Conservation (phyloP, 1,284 basidiomycete genomes). For the Leccinum pseudoinsigne region DNA sequence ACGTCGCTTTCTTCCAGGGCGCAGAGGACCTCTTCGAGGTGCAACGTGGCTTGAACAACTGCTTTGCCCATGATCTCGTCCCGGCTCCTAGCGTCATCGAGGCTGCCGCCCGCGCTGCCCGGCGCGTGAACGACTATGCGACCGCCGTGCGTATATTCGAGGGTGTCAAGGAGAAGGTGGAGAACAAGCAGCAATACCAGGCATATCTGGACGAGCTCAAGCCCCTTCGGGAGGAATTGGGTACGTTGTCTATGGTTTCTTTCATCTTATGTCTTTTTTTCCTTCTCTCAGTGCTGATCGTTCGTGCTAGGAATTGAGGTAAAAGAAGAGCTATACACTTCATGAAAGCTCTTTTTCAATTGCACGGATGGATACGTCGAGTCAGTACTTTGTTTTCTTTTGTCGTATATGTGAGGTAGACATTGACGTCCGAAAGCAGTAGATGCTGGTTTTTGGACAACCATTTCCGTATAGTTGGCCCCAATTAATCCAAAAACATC, state of each 20-base stretch:
- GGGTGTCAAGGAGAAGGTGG: conserved; percentile 91
- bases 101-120: conserved; percentile 89
- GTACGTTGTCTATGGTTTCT: conserved; percentile 48
- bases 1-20: conserved; percentile 90
- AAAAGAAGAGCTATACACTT: conserved; percentile 46
- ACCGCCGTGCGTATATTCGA: conserved; percentile 97
- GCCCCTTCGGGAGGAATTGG: conserved; percentile 84
- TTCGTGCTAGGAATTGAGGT: conserved; percentile 37
- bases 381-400: conserved; percentile 16
- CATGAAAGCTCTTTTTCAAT: conserved; percentile 20
- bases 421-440: conserved; percentile 21
- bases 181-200: conserved; percentile 93
- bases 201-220: conserved; percentile 89
- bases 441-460: conserved; percentile 26
- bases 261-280: neutral
- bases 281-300: neutral
- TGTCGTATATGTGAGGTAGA: neutral
- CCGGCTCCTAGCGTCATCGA: conserved; percentile 97
- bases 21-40: conserved; percentile 97
- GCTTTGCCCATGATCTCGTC: conserved; percentile 98
- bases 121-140: conserved; percentile 95
- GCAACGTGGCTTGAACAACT: conserved; percentile 98
- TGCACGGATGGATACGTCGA: conserved; percentile 14
- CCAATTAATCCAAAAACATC: conserved; percentile 23
- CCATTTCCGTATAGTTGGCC: conserved; percentile 20